Evolutionary conservation across 306 rosid species (phyloP), one percentile per base, ranked within the genome.

Genomic region (Sindora glabra): DNA sequence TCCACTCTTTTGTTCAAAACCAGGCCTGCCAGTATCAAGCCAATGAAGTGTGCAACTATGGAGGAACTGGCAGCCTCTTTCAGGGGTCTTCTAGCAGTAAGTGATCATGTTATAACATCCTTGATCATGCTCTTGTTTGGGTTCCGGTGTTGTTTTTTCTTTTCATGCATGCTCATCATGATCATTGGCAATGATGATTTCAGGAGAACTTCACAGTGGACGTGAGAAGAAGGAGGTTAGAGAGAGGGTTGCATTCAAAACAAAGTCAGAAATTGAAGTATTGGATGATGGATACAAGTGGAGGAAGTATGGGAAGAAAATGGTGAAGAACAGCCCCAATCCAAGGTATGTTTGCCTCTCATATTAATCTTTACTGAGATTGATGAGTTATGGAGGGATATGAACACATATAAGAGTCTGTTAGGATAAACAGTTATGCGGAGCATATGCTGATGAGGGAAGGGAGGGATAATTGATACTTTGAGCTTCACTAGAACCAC

Each of bases 241-340:
- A 49, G 83, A 79, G 15, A 81, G 83, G 70, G 67, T 81, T 27
- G 89, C 92, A 16, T 83, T 91, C 70, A 91, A 62, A 77, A 91
- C 87, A 13, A 67, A 67, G 81, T 77, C 97, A 50, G 91, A 83
- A 71, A 39, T 85, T 56, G 97, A 91, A 57, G 68, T 85, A 47
- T 49, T 91, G 15, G 89, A 91, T 7, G 96, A 91, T 69, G 95
- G 97, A 3, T 87, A 73, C 86, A 91, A 51, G 62, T 91, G 97
- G 97, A 83, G 96, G 67, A 91, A 91, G 76, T 91, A 91, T 24
- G 97, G 97, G 36, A 91, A 91, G 75, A 91, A 91, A 62, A 85
- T 67, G 89, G 98, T 87, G 15, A 91, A 91, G 74, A 85, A 88
- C 83, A 91, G 84, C 80, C 89, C 95, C 33, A 74, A 91, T 67